Conservation (phyloP, 306 rosid species). For the Malus orientalis region DNA sequence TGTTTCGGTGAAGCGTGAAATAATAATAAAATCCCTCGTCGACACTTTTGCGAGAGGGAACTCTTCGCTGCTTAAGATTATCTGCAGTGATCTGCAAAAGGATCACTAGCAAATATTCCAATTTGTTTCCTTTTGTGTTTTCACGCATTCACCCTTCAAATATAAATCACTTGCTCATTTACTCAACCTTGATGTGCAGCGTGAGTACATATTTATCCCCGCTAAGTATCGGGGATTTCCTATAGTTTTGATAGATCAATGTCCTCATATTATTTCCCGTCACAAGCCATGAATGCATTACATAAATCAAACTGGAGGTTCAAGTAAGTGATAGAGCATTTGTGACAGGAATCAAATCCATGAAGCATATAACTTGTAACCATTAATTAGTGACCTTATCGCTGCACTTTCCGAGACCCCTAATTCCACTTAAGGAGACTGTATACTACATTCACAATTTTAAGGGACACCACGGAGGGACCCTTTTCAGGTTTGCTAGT, state of each 20-base stretch:
- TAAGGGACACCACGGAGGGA: too few species aligned
- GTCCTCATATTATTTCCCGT: neutral
- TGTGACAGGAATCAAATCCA: neutral
- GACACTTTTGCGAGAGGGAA: too few species aligned
- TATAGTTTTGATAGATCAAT: neutral
- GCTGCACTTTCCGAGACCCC: constrained; percentile 63
- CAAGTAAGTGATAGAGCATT: too few species aligned
- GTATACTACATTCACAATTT: too few species aligned
- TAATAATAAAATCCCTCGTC: too few species aligned
- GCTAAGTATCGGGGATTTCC: neutral
- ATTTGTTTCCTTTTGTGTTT: too few species aligned
- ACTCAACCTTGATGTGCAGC: neutral
- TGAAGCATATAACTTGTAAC: neutral
- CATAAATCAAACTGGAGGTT: neutral
- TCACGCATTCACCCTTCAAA: neutral
- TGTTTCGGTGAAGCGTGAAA: too few species aligned
- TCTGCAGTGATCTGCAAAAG: too few species aligned
- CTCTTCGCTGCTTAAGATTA: too few species aligned
- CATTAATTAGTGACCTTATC: too few species aligned
- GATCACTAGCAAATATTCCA: too few species aligned
- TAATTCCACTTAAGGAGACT: constrained; percentile 71
- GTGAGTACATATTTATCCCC: neutral
- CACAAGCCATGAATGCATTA: neutral
- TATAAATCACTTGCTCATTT: neutral
- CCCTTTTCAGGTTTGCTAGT: too few species aligned